These are phyloP conservation scores for Angophora floribunda DNA, from an alignment of 345 rosid species.

Conservation along the genomic window DNA sequence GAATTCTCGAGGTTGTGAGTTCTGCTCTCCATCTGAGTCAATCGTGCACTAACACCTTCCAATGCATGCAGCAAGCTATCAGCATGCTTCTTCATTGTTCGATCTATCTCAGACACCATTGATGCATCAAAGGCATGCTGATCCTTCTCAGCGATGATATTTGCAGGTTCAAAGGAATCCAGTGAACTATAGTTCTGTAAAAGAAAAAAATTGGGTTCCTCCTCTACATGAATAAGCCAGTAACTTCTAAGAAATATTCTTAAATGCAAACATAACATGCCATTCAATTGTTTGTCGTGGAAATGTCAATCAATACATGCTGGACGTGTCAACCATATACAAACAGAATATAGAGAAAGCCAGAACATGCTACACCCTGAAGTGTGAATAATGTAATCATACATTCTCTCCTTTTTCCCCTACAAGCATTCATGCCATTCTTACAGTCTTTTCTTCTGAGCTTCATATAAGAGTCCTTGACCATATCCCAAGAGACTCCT, in stretches of 20 bases:
- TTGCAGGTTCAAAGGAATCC: slow-evolving; percentile 57
- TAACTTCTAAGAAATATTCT: not conserved
- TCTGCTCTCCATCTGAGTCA: slow-evolving; percentile 78
- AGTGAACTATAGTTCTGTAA: slow-evolving; percentile 56
- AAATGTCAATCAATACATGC: not conserved
- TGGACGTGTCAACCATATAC: not conserved
- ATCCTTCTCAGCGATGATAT: slow-evolving; percentile 44
- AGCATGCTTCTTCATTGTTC: slow-evolving; percentile 54
- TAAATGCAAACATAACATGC: not conserved
- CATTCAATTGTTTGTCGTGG: not conserved
- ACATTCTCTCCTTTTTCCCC: not conserved
- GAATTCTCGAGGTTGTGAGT: slow-evolving; percentile 55
- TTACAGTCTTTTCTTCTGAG: not conserved
- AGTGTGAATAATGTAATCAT: not conserved
- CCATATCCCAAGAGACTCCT: not conserved
- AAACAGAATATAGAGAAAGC: not conserved
- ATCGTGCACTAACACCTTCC: slow-evolving; percentile 69
- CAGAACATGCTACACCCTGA: not conserved
- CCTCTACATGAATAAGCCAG: not conserved
- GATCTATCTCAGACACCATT: slow-evolving; percentile 59
- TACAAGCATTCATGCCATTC: not conserved
- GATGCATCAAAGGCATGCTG: slow-evolving; percentile 15
- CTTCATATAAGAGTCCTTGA: not conserved
- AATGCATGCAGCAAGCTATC: slow-evolving; percentile 59
- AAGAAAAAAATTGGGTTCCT: not conserved